A percentile compares a stretch with the other conserved stretches of the same genome.
These are phyloP conservation scores for Teratosphaeria destructans DNA, from an alignment of 2,329 filamentous ascomycete species.

Conservation along the genomic window DNA sequence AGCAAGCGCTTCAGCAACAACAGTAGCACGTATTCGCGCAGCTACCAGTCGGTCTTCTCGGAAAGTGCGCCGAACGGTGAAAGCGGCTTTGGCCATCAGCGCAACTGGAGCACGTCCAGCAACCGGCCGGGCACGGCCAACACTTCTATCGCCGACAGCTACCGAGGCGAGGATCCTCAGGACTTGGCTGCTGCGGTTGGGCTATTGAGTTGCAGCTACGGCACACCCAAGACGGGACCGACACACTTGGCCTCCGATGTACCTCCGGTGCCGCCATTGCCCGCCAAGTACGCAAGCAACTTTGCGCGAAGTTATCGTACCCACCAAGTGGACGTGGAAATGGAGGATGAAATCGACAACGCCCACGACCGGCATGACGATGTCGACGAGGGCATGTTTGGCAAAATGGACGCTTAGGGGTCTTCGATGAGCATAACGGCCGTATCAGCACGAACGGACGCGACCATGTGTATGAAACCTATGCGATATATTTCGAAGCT, in stretches of 20 bases:
- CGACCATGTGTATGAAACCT: background rate
- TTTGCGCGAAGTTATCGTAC: slow-evolving; percentile 13
- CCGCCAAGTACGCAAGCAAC: slow-evolving; percentile 60
- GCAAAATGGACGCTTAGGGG: slow-evolving; percentile 78
- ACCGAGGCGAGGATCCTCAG: slow-evolving; percentile 71
- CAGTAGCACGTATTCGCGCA: slow-evolving; percentile 52
- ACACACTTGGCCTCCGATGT: slow-evolving; percentile 58
- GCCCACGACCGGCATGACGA: slow-evolving; percentile 58
- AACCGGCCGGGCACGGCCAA: slow-evolving; percentile 68
- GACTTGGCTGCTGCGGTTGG: slow-evolving; percentile 86
- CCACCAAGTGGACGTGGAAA: slow-evolving; percentile 33
- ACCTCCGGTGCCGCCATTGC: slow-evolving; percentile 79
- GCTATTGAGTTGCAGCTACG: slow-evolving; percentile 81
- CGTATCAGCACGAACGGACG: background rate
- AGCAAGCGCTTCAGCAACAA: slow-evolving; percentile 36
- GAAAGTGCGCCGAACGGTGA: slow-evolving; percentile 47
- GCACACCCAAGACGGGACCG: slow-evolving; percentile 60
- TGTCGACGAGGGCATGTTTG: slow-evolving; percentile 92
- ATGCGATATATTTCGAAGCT: slow-evolving; percentile 1
- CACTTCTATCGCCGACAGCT: slow-evolving; percentile 50
- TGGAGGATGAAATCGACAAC: slow-evolving; percentile 41
- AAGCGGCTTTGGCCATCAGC: slow-evolving; percentile 47
- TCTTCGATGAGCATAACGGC: background rate
- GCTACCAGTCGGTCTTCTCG: slow-evolving; percentile 65
- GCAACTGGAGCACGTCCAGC: slow-evolving; percentile 58